Evolutionary conservation across 1,284 basidiomycete genomes (phyloP).

Genomic region (Tilletia walkeri): DNA sequence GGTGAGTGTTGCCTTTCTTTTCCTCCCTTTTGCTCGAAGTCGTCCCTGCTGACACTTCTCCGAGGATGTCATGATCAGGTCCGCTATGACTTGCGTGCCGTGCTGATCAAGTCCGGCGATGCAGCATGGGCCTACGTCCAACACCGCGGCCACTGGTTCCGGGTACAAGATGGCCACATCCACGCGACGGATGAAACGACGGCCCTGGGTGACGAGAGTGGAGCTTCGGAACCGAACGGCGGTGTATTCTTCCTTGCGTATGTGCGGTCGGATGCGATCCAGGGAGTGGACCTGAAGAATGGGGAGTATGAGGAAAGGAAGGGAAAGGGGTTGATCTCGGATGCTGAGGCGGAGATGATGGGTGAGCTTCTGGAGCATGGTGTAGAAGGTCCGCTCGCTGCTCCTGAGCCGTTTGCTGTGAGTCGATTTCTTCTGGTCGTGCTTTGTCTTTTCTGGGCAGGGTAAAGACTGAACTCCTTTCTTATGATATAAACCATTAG

Average conservation of each 20-base stretch:
- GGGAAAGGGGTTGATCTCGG: background rate
- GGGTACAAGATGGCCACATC: slow-evolving; percentile 3
- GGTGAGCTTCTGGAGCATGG: background rate
- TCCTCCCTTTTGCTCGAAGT: background rate
- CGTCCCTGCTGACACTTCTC: too few species aligned
- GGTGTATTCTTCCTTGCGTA: slow-evolving; percentile 13
- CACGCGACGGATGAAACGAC: slow-evolving; percentile 6
- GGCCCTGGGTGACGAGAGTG: background rate
- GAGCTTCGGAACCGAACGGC: background rate
- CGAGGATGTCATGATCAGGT: background rate
- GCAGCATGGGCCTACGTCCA: slow-evolving; percentile 12
- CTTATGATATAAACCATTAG: background rate
- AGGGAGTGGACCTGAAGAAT: background rate
- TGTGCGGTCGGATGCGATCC: background rate
- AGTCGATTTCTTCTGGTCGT: background rate
- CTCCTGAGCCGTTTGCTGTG: slow-evolving; percentile 1
- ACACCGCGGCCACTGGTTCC: slow-evolving; percentile 7
- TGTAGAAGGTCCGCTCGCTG: background rate
- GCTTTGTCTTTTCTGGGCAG: background rate
- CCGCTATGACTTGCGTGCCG: slow-evolving; percentile 1
- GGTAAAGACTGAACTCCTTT: background rate
- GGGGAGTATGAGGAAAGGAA: background rate
- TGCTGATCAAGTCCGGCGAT: background rate
- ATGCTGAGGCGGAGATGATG: background rate
- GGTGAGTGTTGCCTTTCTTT: background rate